Percentiles rank a stretch among this genome's conserved stretches.
Evolutionary conservation across 2,329 filamentous ascomycete species (phyloP).

Genomic region (Chalaropsis thielavioides): DNA sequence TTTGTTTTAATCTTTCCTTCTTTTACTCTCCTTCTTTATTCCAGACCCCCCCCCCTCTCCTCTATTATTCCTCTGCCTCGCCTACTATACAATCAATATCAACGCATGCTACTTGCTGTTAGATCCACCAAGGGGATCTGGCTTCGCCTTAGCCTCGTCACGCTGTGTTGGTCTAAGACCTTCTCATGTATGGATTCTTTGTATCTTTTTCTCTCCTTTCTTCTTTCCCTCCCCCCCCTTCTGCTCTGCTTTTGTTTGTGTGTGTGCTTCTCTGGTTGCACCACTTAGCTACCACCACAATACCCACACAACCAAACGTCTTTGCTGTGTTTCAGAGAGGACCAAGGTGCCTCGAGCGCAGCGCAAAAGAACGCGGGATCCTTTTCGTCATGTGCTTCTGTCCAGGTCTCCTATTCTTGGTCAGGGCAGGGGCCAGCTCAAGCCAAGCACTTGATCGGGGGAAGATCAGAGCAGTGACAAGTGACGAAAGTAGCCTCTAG

Average conservation of each 20-base stretch:
- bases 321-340: slow-evolving; percentile 3
- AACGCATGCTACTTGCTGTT: not conserved
- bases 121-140: not conserved
- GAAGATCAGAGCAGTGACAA: slow-evolving; percentile 1
- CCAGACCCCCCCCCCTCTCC: not conserved
- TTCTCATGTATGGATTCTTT: not conserved
- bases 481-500: slow-evolving; percentile 1
- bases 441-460: not conserved
- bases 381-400: not conserved
- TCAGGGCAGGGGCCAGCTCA: not conserved
- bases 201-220: not conserved
- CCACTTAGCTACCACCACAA: not conserved
- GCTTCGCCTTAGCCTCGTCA: not conserved
- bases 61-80: not conserved
- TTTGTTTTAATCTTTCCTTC: too few species aligned
- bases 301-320: not conserved
- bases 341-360: not conserved
- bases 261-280: not conserved
- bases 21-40: not conserved
- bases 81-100: not conserved
- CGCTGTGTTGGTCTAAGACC: not conserved
- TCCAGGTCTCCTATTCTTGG: not conserved
- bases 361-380: not conserved
- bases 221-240: not conserved
- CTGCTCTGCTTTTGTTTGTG: not conserved